A percentile compares a stretch with the other conserved stretches of the same genome.
Evolutionary conservation across 2,329 filamentous ascomycete species (phyloP).

Genomic region (Botrytis tulipae): DNA sequence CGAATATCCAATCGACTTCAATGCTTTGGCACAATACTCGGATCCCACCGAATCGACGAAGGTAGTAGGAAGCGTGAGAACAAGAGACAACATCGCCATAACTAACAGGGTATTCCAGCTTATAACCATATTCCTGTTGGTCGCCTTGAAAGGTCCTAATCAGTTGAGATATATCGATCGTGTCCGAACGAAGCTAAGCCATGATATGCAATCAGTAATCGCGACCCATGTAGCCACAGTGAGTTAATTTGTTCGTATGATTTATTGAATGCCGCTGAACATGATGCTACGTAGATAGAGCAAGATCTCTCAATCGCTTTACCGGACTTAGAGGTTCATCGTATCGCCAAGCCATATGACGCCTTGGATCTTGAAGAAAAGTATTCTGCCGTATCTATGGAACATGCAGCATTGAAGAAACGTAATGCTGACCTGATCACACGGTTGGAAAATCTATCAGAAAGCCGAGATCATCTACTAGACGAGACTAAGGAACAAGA

Average conservation of each 20-base stretch:
- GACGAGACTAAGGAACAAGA: conserved; percentile 57
- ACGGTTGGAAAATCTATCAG: conserved; percentile 58
- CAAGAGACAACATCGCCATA: conserved; percentile 9
- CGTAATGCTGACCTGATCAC: conserved; percentile 58
- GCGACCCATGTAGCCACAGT: conserved; percentile 35
- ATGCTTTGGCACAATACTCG: conserved; percentile 56
- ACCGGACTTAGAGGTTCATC: background rate
- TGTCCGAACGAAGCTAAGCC: conserved; percentile 45
- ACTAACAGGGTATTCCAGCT: conserved; percentile 47
- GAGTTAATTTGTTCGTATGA: background rate
- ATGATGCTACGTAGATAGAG: conserved; percentile 5
- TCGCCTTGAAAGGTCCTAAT: conserved; percentile 59
- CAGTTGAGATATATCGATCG: conserved; percentile 52
- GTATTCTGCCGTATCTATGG: conserved; percentile 42
- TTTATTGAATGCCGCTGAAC: background rate
- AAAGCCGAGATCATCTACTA: conserved; percentile 59
- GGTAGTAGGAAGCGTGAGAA: conserved; percentile 39
- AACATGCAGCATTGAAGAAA: conserved; percentile 56
- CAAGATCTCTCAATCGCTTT: conserved; percentile 17
- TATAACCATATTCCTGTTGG: conserved; percentile 61
- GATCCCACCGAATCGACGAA: conserved; percentile 54
- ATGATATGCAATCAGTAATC: conserved; percentile 44
- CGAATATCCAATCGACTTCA: conserved; percentile 52
- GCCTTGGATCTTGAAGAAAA: conserved; percentile 48
- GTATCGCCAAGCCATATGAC: conserved; percentile 1